These are phyloP conservation scores for Knufia petricola DNA, from an alignment of 2,329 filamentous ascomycete genomes.

Conservation along the genomic window DNA sequence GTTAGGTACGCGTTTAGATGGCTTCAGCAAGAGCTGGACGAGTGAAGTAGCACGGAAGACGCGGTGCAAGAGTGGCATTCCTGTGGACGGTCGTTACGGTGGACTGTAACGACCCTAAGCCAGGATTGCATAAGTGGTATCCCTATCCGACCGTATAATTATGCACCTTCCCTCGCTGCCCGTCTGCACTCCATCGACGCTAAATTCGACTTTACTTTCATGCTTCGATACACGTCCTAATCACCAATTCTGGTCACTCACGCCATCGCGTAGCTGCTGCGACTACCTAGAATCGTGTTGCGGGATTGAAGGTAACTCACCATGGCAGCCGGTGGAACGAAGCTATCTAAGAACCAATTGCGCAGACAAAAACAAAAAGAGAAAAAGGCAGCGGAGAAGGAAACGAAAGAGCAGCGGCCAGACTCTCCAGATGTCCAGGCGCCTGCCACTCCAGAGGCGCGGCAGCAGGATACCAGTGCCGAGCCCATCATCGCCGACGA, in stretches of 20 bases:
- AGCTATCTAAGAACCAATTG: slow-evolving; percentile 90
- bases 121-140: too few relatives aligned
- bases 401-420: slow-evolving; percentile 2
- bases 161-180: too few relatives aligned
- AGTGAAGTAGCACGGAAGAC: neutral
- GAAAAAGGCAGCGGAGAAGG: slow-evolving; percentile 86
- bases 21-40: neutral
- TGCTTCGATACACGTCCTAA: too few relatives aligned
- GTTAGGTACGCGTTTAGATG: neutral
- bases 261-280: neutral
- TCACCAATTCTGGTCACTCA: neutral
- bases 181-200: too few relatives aligned
- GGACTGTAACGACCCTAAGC: too few relatives aligned
- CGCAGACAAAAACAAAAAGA: slow-evolving; percentile 91
- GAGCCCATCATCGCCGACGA: slow-evolving; percentile 43
- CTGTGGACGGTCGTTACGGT: neutral
- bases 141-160: too few relatives aligned
- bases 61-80: neutral
- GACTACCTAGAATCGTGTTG: neutral
- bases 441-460: slow-evolving; percentile 8
- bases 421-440: neutral
- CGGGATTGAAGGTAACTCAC: slow-evolving; percentile 1
- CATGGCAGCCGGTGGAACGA: slow-evolving; percentile 33
- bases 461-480: slow-evolving; percentile 39
- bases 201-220: too few relatives aligned